Evolutionary conservation across 2,329 filamentous ascomycete species (phyloP), one percentile per base, ranked within the genome.

Genomic region (Triangularia verruculosa): DNA sequence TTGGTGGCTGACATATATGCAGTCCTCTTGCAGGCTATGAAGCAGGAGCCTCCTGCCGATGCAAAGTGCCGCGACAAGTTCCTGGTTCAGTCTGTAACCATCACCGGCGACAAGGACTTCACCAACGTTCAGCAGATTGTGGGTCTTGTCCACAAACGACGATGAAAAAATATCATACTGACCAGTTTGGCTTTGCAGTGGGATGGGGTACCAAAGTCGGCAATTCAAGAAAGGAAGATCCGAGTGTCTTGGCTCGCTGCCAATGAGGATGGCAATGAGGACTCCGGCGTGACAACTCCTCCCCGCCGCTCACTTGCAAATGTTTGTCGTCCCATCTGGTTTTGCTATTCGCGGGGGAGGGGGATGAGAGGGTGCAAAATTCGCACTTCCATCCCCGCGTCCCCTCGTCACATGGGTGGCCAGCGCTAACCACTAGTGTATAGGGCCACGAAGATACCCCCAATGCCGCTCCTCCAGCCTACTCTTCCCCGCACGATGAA

Each of bases 1-100:
- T 67, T 73, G 63, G 76, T 74, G 61, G 69, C 59, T 43, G 57
- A 47, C 39, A 47, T 52, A 63, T 53, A 59, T 67, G 4, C n/a
- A 96, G 95, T 99, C 64, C 88, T 98, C 39, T 87, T 99, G 51
- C 95, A 99, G 80, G 93, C 94, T 24, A 97, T 99, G 95, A 97
- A 97, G 83, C 87, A 92, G 74, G 93, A 98, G 73, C 94, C 94
- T 62, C 86, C 93, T 20, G 77, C 83, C 63, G 93, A 97, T 75
- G 88, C 90, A 67, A 93, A 92, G 77, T 99, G 95, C 82, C 90
- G 92, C 77, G 94, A 98, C 84, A 98, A 98, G 82, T 98, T 98
- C 78, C 86, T 98, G 61, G 94, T 98, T 34, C 94, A 98, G 79
- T 96, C 93, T 25, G 91, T 96, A 57, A 83, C 88, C 59, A 91